These are phyloP conservation scores for Juncus effusus DNA, from an alignment of 176 grass and related monocot species.

Conservation along the genomic window DNA sequence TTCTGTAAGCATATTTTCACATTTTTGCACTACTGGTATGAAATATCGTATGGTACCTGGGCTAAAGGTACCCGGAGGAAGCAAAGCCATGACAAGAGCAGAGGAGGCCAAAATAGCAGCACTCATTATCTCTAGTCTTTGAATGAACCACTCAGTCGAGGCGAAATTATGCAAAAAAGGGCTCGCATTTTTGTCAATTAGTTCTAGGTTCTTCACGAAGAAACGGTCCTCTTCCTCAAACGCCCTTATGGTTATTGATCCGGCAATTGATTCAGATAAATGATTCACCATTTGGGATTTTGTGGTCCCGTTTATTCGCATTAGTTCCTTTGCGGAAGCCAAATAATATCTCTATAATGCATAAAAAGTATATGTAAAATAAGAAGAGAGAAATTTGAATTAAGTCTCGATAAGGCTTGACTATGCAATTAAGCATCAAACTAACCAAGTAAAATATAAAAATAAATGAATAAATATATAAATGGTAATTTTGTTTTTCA, in stretches of 20 bases:
- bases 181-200: slow-evolving; percentile 81
- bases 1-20: no score
- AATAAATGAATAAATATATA: slow-evolving; percentile 7
- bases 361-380: slow-evolving; percentile 19
- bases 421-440: no score
- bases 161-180: slow-evolving; percentile 81
- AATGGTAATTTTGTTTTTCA: neutral
- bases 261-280: slow-evolving; percentile 76
- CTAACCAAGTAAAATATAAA: neutral
- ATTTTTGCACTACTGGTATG: no score
- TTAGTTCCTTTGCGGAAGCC: slow-evolving; percentile 83
- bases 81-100: slow-evolving; percentile 69
- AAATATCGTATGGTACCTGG: slow-evolving; percentile 35
- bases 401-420: no score
- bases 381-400: neutral
- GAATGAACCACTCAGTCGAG: slow-evolving; percentile 83
- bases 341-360: slow-evolving; percentile 75
- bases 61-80: slow-evolving; percentile 79
- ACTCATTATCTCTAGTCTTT: slow-evolving; percentile 70
- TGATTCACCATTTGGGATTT: slow-evolving; percentile 88
- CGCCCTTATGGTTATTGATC: slow-evolving; percentile 73
- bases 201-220: slow-evolving; percentile 62
- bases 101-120: slow-evolving; percentile 66
- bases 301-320: slow-evolving; percentile 93
- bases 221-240: slow-evolving; percentile 81